Percentiles rank a stretch among this genome's conserved stretches.
phyloP scores from a whole-genome alignment of 495 filamentous ascomycete genomes.

The Bacidia rubella region DNA sequence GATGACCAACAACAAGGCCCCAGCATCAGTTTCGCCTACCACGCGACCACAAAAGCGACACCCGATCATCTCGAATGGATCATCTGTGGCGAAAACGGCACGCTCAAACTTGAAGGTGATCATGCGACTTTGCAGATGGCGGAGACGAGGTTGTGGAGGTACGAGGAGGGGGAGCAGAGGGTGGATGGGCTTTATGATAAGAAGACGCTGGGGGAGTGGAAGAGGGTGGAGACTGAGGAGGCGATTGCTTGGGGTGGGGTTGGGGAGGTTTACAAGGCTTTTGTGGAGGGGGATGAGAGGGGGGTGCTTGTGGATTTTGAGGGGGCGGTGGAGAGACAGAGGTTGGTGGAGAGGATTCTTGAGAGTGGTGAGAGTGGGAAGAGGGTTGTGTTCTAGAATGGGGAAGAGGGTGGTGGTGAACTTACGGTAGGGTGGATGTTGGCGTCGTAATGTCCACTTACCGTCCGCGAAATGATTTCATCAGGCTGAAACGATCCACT shows the following conservation, averaged over 20 bases:
- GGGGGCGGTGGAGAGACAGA: constrained; percentile 6
- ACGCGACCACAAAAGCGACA: background rate
- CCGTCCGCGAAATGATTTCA: no score
- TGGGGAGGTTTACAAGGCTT: constrained; percentile 11
- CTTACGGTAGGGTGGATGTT: no score
- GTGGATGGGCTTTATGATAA: background rate
- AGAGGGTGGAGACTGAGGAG: constrained; percentile 2
- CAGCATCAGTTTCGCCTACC: background rate
- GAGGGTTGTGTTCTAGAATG: constrained; percentile 5
- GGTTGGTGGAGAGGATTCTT: constrained; percentile 11
- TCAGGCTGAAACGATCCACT: no score
- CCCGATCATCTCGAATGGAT: constrained; percentile 33
- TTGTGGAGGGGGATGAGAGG: constrained; percentile 8
- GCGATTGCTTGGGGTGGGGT: constrained; percentile 2
- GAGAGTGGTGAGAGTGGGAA: constrained; percentile 8
- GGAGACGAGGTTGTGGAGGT: constrained; percentile 1
- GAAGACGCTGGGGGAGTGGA: constrained; percentile 1
- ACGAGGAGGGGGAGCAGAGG: background rate
- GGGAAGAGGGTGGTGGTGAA: no score
- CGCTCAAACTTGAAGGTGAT: constrained; percentile 33
- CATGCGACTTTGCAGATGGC: constrained; percentile 3
- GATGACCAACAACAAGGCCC: constrained; percentile 4
- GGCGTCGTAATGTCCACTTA: no score
- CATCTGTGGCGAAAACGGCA: constrained; percentile 41
- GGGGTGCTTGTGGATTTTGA: constrained; percentile 8